Base-by-base conservation (phyloP, 2,329 filamentous ascomycete species). In the Trichoderma citrinoviride region DNA sequence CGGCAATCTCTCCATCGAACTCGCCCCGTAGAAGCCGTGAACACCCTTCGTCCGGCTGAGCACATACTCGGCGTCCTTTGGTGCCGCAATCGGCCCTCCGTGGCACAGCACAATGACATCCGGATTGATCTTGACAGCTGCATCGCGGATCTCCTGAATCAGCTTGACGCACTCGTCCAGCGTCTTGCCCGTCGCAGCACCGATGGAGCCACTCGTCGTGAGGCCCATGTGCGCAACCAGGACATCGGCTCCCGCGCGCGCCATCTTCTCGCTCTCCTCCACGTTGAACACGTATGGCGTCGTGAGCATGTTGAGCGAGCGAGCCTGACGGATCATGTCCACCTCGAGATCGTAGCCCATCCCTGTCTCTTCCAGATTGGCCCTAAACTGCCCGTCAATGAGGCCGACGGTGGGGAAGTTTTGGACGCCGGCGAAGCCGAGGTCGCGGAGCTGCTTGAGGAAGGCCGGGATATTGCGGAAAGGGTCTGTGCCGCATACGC, bases 391-490 rank as follows among this genome's bases (percentile, higher is more conserved):
- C 1, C 87, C 88, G 73, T 91, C 89, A 41, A 91, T 87, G 23
- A 91, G 77, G 0, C 89, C 89, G 1, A 91, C 88, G 0, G 89
- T 91, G 1, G 89, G 89, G 72, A 91, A 91, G 70, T 91, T 91
- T 73, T 91, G 89, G 15, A 91, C 82, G 1, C 89, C 89, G 1
- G 84, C 83, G 68, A 91, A 90, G 0, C 89, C 89, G 17, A 89
- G 74, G 1, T 81, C 81, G 62, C 83, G 82, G 41, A 91, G 77
- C 71, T 90, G 82, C 19, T 74, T 72, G 17, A 91, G 78, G 70
- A 91, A 90, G 5, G 75, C 71, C 2, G 81, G 76, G 73, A 90
- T 90, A 64, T 83, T 79, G 33, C 86, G 81, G 75, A 90, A 90
- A 0, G 88, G 89, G 67, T 91, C 89, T 0, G 87, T 90, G 14